Evolutionary conservation across 805 yeast genomes (phyloP).

Genomic region (Hanseniaspora mollemarum): DNA sequence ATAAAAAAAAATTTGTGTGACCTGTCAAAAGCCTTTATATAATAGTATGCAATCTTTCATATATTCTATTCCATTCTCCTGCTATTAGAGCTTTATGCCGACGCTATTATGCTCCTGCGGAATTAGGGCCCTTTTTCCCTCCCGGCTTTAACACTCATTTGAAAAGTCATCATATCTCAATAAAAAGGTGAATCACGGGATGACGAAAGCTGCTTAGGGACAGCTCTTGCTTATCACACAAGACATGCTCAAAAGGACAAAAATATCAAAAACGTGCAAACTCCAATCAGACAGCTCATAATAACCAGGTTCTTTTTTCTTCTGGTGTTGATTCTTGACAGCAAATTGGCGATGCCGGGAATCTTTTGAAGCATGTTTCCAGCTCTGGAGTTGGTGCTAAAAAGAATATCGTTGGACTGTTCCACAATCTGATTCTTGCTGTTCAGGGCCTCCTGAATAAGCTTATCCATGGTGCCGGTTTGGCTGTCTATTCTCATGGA

Average conservation of each 20-base stretch:
- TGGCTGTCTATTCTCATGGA: conserved; percentile 59
- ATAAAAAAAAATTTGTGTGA: too few species aligned
- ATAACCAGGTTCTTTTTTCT: conserved; percentile 79
- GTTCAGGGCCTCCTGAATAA: conserved; percentile 74
- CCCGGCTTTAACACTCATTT: too few species aligned
- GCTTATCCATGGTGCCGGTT: conserved; percentile 62
- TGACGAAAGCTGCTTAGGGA: too few species aligned
- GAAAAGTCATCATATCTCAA: too few species aligned
- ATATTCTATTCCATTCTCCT: too few species aligned
- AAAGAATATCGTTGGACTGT: conserved; percentile 51
- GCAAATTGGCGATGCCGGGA: conserved; percentile 72
- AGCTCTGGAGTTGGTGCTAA: conserved; percentile 52
- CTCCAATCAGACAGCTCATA: conserved; percentile 59
- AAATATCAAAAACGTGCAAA: conserved; percentile 60
- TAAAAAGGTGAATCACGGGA: too few species aligned
- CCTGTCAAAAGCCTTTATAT: too few species aligned
- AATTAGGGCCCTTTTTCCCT: too few species aligned
- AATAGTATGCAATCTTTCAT: too few species aligned
- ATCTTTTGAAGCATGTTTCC: conserved; percentile 51
- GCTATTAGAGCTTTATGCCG: too few species aligned
- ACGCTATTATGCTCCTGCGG: too few species aligned
- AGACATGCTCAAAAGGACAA: conserved; percentile 39
- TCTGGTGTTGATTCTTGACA: conserved; percentile 74
- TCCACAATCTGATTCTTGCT: conserved; percentile 74
- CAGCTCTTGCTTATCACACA: too few species aligned